Evolutionary conservation across 202 grass and related monocot species (phyloP), one percentile per base, ranked within the genome.

Genomic region (Zizania palustris): DNA sequence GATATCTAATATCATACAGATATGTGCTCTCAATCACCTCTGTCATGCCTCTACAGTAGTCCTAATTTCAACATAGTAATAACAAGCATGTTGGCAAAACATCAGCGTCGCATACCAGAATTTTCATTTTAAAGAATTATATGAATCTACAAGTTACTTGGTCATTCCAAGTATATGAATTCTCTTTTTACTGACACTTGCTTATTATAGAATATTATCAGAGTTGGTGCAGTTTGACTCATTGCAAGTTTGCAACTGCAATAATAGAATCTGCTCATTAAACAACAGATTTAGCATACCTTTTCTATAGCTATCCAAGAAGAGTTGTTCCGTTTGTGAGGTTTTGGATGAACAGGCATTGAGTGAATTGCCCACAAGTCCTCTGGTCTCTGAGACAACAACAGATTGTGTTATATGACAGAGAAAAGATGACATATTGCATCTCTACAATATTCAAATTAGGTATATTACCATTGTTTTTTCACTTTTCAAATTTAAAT

Each of bases 231-330:
- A 79, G 45, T 45, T 69, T 75, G 64, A 63, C 1, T 62, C 48
- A 69, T n/a, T n/a, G n/a, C n/a, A n/a, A n/a, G n/a, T n/a, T 69
- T 63, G 21, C 6, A 59, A 20, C 45, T 76, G 37, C 11, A 55
- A 65, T 46, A 48, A 57, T 56, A 75, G 42, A 72, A n/a, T 68
- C 38, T 42, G 5, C 57, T 65, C 69, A 37, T 16, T 3, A 56
- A 46, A 84, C 39, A 69, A 57, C 39, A 66, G 39, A 76, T 6
- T 46, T 39, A 66, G 15, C 62, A 55, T 85, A 99, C 96, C 96
- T 95, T 92, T 83, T 89, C 61, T 83, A 99, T 93, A 38, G 87
- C 89, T 79, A 74, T 67, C 96, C 96, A 99, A 76, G 91, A 95
- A 85, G 89, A 76, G 81, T 95, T 95, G 46, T 81, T 78, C 73